Evolutionary conservation across 257 asterid species (phyloP).

Genomic region (Eucommia ulmoides): DNA sequence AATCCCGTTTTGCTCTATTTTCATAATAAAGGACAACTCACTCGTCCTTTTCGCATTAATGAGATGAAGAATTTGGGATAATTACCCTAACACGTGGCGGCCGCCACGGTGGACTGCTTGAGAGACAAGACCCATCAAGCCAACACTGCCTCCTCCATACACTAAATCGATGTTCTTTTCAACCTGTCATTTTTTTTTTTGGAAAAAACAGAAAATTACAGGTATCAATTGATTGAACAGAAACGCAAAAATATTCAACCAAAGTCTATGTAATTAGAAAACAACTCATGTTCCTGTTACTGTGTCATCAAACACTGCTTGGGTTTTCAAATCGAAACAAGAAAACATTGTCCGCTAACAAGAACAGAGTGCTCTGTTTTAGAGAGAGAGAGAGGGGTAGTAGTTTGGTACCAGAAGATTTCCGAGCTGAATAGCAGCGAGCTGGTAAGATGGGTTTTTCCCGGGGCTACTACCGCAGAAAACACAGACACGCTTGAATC

Average conservation of each 20-base stretch:
- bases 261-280: too few species aligned
- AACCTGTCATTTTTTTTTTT: slow-evolving; percentile 32
- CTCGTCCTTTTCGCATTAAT: too few species aligned
- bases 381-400: background rate
- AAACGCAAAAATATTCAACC: too few species aligned
- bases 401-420: slow-evolving; percentile 40
- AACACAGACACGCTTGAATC: slow-evolving; percentile 71
- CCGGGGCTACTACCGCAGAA: slow-evolving; percentile 88
- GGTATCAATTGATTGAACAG: too few species aligned
- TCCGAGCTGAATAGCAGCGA: slow-evolving; percentile 69
- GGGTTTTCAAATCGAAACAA: too few species aligned
- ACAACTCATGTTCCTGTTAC: too few species aligned
- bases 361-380: background rate
- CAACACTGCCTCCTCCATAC: slow-evolving; percentile 76
- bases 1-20: too few species aligned
- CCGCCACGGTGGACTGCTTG: slow-evolving; percentile 76
- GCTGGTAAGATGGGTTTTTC: slow-evolving; percentile 60
- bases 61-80: too few species aligned
- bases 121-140: slow-evolving; percentile 69
- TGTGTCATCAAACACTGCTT: too few species aligned
- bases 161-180: slow-evolving; percentile 84
- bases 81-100: slow-evolving; percentile 82
- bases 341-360: too few species aligned
- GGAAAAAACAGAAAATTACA: too few species aligned
- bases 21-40: too few species aligned